These are phyloP conservation scores for Suillus americanus DNA, from an alignment of 768 basidiomycete species.

Conservation along the genomic window DNA sequence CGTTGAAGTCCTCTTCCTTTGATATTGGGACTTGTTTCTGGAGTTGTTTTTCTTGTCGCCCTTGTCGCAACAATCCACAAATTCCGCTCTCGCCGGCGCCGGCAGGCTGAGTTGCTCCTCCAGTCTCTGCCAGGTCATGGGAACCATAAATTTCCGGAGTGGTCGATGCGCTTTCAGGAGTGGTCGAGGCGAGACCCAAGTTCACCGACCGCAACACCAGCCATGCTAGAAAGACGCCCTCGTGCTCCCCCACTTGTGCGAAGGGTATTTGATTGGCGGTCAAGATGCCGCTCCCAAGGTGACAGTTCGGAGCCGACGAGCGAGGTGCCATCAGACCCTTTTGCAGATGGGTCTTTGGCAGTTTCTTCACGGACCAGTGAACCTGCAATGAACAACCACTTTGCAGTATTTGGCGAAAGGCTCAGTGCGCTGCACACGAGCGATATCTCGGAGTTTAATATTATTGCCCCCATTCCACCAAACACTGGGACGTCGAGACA, in stretches of 20 bases:
- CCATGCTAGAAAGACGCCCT: conserved; percentile 2
- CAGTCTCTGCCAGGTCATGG: neutral
- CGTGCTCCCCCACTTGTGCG: neutral
- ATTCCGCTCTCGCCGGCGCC: conserved; percentile 6
- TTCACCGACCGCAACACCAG: neutral
- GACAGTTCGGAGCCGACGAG: conserved; percentile 15
- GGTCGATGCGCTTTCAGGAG: neutral
- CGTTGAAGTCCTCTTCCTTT: conserved; percentile 9
- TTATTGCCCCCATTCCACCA: conserved; percentile 12
- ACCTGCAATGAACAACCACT: conserved; percentile 1
- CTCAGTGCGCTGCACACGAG: conserved; percentile 8
- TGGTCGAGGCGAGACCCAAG: conserved; percentile 3
- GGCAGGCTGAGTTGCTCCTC: neutral
- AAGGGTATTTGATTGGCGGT: neutral
- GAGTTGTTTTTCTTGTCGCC: conserved; percentile 6
- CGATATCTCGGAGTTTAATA: conserved; percentile 21
- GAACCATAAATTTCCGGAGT: neutral
- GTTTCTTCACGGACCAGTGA: conserved; percentile 15
- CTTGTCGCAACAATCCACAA: conserved; percentile 11
- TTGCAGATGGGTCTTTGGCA: conserved; percentile 12
- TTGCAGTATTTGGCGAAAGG: neutral
- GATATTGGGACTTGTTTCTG: conserved; percentile 15
- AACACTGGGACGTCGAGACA: conserved; percentile 3
- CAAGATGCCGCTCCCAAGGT: neutral
- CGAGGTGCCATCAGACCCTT: conserved; percentile 15